Conservation (phyloP, 345 rosid genomes). For the Heritiera fomes region DNA sequence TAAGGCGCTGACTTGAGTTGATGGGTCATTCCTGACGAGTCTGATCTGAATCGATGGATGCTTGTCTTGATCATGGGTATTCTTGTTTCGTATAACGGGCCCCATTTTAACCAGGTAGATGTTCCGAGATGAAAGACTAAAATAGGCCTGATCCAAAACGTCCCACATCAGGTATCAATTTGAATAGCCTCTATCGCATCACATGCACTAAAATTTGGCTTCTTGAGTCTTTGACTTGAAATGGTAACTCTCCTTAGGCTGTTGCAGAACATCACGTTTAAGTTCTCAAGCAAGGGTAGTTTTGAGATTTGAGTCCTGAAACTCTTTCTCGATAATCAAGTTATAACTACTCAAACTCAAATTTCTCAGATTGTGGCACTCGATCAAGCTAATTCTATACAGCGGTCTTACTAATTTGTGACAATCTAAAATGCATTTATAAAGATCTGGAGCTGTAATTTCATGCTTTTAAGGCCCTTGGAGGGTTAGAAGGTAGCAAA, state of each 20-base stretch:
- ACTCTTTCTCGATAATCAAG: not conserved
- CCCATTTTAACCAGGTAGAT: no score
- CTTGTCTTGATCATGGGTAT: no score
- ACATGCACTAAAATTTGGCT: not conserved
- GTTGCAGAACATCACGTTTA: not conserved
- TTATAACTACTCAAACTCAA: not conserved
- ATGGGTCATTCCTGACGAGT: no score
- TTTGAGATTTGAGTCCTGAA: not conserved
- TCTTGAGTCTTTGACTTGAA: not conserved
- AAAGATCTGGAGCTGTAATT: not conserved
- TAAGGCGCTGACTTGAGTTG: no score
- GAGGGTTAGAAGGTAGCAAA: not conserved
- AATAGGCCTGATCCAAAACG: no score
- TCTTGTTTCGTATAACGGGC: no score
- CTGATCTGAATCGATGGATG: no score
- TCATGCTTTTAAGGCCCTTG: not conserved
- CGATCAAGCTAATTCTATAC: not conserved
- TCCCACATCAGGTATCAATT: no score
- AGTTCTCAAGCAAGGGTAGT: not conserved
- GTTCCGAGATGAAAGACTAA: no score
- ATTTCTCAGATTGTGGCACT: not conserved
- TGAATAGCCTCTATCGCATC: not conserved
- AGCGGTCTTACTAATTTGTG: no score
- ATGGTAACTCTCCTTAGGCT: not conserved
- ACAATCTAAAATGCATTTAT: not conserved